Evolutionary conservation across 805 yeast species (phyloP).

Genomic region (Candida quercuum): DNA sequence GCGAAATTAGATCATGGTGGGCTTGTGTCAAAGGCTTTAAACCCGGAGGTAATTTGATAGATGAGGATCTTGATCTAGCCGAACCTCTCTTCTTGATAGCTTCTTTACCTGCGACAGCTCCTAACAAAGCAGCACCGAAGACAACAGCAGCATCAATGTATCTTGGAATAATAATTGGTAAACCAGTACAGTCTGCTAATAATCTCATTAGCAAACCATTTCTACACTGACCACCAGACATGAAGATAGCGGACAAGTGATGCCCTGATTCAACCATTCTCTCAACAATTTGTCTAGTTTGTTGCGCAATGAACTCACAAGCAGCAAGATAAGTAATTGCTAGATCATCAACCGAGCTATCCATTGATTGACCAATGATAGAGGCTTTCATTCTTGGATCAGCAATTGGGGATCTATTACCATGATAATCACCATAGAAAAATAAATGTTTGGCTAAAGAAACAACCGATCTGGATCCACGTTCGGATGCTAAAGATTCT

Average conservation of each 20-base stretch:
- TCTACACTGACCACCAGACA: conserved; percentile 97
- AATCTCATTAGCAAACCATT: conserved; percentile 84
- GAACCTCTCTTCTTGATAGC: conserved; percentile 28
- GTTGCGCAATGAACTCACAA: conserved; percentile 96
- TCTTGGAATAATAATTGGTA: conserved; percentile 88
- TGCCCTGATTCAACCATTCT: conserved; percentile 82
- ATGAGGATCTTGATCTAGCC: conserved; percentile 17
- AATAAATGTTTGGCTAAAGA: conserved; percentile 79
- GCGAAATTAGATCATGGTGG: conserved; percentile 41
- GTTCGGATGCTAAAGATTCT: conserved; percentile 56
- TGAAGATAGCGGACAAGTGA: conserved; percentile 64
- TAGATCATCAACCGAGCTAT: conserved; percentile 73
- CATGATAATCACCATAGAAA: conserved; percentile 95
- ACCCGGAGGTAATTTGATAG: conserved; percentile 23
- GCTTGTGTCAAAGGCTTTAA: conserved; percentile 20
- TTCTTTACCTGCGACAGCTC: conserved; percentile 86
- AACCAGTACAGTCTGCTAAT: conserved; percentile 87
- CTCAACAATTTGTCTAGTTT: conserved; percentile 91
- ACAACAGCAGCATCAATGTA: conserved; percentile 97
- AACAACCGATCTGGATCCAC: conserved; percentile 64
- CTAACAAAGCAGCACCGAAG: conserved; percentile 90
- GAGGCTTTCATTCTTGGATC: conserved; percentile 91
- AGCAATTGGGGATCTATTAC: conserved; percentile 96
- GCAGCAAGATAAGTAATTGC: conserved; percentile 88
- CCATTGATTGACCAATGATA: conserved; percentile 91